These are phyloP conservation scores for Suillus luteus DNA, from an alignment of 768 basidiomycete genomes.

Conservation along the genomic window DNA sequence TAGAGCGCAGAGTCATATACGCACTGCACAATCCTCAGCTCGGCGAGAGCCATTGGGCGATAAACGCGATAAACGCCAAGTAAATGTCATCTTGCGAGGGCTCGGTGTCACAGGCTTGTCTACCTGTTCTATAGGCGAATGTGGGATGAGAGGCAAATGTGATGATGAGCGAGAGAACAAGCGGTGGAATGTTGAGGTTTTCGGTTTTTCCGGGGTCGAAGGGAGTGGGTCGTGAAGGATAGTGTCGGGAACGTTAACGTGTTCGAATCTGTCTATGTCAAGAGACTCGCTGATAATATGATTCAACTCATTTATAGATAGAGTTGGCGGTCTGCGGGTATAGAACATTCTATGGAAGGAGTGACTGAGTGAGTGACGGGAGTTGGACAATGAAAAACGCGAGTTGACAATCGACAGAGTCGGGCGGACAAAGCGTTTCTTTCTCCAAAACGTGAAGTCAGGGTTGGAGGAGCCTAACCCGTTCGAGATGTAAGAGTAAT, in stretches of 20 bases:
- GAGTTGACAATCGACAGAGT: background rate
- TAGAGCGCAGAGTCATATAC: slow-evolving; percentile 1
- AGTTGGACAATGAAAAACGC: slow-evolving; percentile 1
- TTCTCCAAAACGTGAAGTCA: background rate
- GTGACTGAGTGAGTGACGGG: background rate
- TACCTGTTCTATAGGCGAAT: slow-evolving; percentile 10
- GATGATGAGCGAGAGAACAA: slow-evolving; percentile 31
- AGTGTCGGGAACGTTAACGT: slow-evolving; percentile 18
- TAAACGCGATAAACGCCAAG: slow-evolving; percentile 33
- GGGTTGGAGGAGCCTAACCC: slow-evolving; percentile 6
- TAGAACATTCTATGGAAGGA: slow-evolving; percentile 8
- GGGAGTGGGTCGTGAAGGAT: slow-evolving; percentile 26
- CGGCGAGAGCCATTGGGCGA: slow-evolving; percentile 24
- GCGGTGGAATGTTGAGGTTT: slow-evolving; percentile 31
- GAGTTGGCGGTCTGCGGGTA: slow-evolving; percentile 18
- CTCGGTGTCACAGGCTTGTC: slow-evolving; percentile 18
- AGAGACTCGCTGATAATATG: slow-evolving; percentile 37
- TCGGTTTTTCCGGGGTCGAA: slow-evolving; percentile 23
- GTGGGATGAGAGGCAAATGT: slow-evolving; percentile 14
- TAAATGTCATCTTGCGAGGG: slow-evolving; percentile 29
- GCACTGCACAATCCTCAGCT: slow-evolving; percentile 20
- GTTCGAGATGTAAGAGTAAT: background rate
- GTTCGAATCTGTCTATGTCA: slow-evolving; percentile 19
- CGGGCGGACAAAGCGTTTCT: background rate
- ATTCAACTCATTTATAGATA: slow-evolving; percentile 35